Conservation (phyloP, 2,329 filamentous ascomycete genomes). For the Mariannaea elegans region DNA sequence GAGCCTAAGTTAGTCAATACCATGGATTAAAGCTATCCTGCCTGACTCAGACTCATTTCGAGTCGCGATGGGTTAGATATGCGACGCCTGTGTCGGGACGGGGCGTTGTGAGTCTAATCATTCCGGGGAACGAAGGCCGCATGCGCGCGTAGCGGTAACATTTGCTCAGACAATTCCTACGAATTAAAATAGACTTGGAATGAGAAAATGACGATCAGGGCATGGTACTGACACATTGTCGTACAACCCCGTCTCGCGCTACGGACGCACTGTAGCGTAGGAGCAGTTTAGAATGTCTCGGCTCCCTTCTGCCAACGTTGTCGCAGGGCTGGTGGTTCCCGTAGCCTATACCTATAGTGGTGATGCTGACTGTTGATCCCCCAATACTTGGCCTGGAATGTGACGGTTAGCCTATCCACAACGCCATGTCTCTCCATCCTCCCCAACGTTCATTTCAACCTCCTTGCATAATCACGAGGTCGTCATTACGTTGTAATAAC, state of each 20-base stretch:
- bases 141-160: neutral
- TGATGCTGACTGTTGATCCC: constrained; percentile 12
- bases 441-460: neutral
- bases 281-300: constrained; percentile 4
- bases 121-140: neutral
- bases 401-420: neutral
- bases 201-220: constrained; percentile 3
- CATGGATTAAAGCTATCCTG: too few species aligned
- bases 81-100: too few species aligned
- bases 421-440: constrained; percentile 4
- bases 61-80: too few species aligned
- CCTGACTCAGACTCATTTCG: too few species aligned
- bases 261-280: neutral
- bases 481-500: neutral
- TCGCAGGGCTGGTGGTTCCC: constrained; percentile 9
- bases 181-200: neutral
- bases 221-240: constrained; percentile 15
- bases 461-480: neutral
- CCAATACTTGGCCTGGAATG: constrained; percentile 4
- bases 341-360: constrained; percentile 6
- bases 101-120: neutral
- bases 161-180: neutral
- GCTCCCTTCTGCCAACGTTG: neutral
- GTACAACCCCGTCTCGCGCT: neutral
- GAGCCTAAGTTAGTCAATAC: neutral